Evolutionary conservation across 2,329 filamentous ascomycete species (phyloP), one percentile per base, ranked within the genome.

Genomic region (Penicillium corylophilum): DNA sequence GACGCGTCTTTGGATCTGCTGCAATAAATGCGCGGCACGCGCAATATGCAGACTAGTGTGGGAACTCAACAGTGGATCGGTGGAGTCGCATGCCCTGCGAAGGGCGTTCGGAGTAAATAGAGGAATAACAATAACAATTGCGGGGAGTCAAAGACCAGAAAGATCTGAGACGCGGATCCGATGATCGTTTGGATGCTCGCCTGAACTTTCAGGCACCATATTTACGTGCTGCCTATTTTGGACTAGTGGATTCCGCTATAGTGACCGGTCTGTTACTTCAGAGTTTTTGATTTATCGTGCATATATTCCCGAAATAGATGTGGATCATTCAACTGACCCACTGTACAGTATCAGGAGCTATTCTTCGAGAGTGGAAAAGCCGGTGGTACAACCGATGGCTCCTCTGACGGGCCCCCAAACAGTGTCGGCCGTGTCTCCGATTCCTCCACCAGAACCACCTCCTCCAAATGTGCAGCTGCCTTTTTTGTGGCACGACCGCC

Each of bases 401-500:
- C 53, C 29, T 56, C 44, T 10, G 58, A 49, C 26, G 42, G 22
- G 5, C 44, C 29, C 13, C 26, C 28, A 13, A 41, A 41, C 6
- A 42, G 13, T 16, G 33, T 38, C 33, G 28, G 18, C 12, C 44
- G 50, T 24, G 23, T 20, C 16, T 48, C 36, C 16, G 48, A 44
- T 40, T 57, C 45, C 16, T 41, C 46, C 36, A 38, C n/a, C n/a
- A n/a, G n/a, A 45, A 12, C n/a, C n/a, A 39, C 49, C 15, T 57
- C 53, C 18, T 49, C 44, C n/a, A 46, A 28, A 9, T 54, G 46
- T 36, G 24, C 45, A 3, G 45, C 49, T 23, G 51, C 44, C 48
- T 63, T 60, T 10, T 18, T 55, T 3, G 29, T 38, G 4, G 60
- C 62, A 31, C 55, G 63, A n/a, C 63, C 59, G 33, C 64, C 64